These are phyloP conservation scores for Hordeum pubiflorum DNA, from an alignment of 202 grass and related monocot species.

Conservation along the genomic window DNA sequence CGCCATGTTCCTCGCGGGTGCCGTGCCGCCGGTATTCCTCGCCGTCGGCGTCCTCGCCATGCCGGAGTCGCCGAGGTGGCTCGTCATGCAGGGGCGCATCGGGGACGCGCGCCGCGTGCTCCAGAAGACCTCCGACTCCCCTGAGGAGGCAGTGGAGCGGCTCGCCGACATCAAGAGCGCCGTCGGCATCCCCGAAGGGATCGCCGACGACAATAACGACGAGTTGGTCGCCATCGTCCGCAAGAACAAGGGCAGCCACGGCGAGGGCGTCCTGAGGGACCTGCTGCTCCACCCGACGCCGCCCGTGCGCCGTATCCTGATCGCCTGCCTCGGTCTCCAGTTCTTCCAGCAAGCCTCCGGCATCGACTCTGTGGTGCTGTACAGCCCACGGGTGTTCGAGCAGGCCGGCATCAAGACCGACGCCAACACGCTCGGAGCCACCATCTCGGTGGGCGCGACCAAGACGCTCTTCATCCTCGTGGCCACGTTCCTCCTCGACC, in stretches of 20 bases:
- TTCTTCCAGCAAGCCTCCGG: constrained; percentile 82
- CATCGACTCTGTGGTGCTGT: constrained; percentile 69
- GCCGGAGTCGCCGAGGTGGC: constrained; percentile 94
- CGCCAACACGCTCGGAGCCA: constrained; percentile 39
- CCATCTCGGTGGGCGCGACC: constrained; percentile 62
- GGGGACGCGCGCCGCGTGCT: constrained; percentile 55
- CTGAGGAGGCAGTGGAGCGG: constrained; percentile 48
- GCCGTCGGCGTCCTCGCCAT: constrained; percentile 55
- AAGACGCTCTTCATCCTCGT: constrained; percentile 77
- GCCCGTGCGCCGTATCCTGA: constrained; percentile 47
- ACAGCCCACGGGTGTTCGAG: constrained; percentile 64
- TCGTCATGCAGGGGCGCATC: constrained; percentile 80
- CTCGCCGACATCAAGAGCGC: constrained; percentile 48
- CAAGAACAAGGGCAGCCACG: constrained; percentile 16
- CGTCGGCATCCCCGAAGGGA: constrained; percentile 43
- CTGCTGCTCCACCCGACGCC: constrained; percentile 51
- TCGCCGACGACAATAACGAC: constrained; percentile 14
- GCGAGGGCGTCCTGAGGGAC: constrained; percentile 66
- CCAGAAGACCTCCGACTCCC: constrained; percentile 46
- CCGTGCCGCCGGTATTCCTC: constrained; percentile 62
- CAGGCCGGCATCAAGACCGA: constrained; percentile 41
- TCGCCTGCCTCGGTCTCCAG: constrained; percentile 51
- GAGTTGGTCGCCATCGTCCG: neutral
- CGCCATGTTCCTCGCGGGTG: constrained; percentile 67
- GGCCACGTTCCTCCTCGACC: constrained; percentile 69